Evolutionary conservation across 2,329 filamentous ascomycete species (phyloP).

Genomic region (Tolypocladium sp.): DNA sequence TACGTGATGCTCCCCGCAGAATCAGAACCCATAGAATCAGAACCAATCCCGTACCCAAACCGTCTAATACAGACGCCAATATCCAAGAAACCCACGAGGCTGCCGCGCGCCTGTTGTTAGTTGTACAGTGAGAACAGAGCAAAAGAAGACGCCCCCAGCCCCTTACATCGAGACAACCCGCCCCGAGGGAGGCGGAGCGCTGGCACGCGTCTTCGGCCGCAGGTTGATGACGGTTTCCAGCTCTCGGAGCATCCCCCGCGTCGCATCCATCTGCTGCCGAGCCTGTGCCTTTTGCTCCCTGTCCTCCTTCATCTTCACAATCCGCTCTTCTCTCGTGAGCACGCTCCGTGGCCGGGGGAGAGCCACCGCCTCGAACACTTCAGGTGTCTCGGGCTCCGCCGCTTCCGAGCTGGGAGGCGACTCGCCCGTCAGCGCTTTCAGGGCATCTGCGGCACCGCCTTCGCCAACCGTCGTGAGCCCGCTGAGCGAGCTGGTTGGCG

Average conservation of each 20-base stretch:
- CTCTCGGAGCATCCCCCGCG: slow-evolving; percentile 83
- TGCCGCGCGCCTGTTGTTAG: slow-evolving; percentile 3
- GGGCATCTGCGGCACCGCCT: slow-evolving; percentile 45
- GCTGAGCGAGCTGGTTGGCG: slow-evolving; percentile 54
- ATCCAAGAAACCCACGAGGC: not conserved
- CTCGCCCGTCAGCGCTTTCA: slow-evolving; percentile 72
- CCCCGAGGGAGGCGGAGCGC: slow-evolving; percentile 20
- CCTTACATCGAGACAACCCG: slow-evolving; percentile 35
- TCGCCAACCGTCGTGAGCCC: slow-evolving; percentile 57
- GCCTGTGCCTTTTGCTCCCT: slow-evolving; percentile 62
- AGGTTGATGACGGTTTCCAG: slow-evolving; percentile 77
- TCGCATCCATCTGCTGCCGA: slow-evolving; percentile 70
- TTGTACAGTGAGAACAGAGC: not conserved
- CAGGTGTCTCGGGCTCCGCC: slow-evolving; percentile 58
- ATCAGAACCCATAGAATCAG: not conserved
- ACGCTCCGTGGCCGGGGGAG: slow-evolving; percentile 58
- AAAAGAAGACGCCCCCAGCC: slow-evolving; percentile 1
- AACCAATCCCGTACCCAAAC: not conserved
- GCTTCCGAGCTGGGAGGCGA: slow-evolving; percentile 41
- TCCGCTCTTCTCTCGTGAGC: slow-evolving; percentile 77
- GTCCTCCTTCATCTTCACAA: slow-evolving; percentile 82
- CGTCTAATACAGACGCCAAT: not conserved
- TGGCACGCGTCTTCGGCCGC: slow-evolving; percentile 30
- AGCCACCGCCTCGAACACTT: slow-evolving; percentile 88
- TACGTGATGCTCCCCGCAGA: not conserved